Base-by-base conservation (phyloP, 768 basidiomycete species). In the Rickenella mellea region DNA sequence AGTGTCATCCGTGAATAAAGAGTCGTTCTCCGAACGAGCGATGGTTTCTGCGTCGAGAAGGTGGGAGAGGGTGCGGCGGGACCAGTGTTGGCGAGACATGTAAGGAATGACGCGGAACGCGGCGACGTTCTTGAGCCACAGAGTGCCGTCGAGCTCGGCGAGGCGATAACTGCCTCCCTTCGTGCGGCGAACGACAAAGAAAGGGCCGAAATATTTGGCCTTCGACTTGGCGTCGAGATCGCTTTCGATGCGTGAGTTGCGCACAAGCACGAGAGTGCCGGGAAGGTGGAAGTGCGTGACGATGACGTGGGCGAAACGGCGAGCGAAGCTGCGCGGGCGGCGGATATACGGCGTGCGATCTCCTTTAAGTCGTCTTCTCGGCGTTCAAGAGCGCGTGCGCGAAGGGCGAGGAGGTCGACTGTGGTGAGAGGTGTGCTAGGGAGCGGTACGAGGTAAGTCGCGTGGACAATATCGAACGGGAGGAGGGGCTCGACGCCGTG, bases 391-490 rank as follows among this genome's bases (percentile, higher is more conserved):
- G 41, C 35, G 6, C 39, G 15, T 1, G 51, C 41, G 0, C 48
- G 31, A 3, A 22, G 26, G 1, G 43, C 29, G 2, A 55, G 40
- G 33, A 55, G 49, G 1, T 55, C 51, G 1, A 12, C 26, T 0
- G 47, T 51, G 2, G 45, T 31, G 9, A 56, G 27, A 0, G 17
- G 3, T n/a, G 29, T 1, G 5, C 22, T 4, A 5, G 24, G 36
- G 20, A 19, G 25, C 14, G 30, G 45, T 6, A 20, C 27, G 22
- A 44, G 42, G 27, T 40, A 58, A 6, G 50, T 54, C 0, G 53
- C 54, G 24, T 53, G 46, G 2, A 30, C 19, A 25, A 55, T 36
- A 37, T 57, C 52, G 21, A 53, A 44, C 0, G 55, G 54, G n/a
- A 54, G 28, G 5, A 56, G 21, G 0, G 48, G 55, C 17, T 53